Evolutionary conservation across 192 early-diverging fungal species (phyloP).

Genomic region (Rhizophagus sp.): DNA sequence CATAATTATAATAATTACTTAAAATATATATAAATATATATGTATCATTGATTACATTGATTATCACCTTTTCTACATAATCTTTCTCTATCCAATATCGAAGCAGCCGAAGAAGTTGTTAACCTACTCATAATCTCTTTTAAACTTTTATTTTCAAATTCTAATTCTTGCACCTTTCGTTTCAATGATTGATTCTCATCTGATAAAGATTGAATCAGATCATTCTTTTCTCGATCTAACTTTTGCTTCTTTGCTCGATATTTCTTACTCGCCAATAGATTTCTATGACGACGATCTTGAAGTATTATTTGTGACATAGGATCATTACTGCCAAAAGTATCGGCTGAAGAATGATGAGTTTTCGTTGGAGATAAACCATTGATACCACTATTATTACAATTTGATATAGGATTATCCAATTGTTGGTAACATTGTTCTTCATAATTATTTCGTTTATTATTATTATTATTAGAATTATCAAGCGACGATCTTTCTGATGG

Average conservation of each 20-base stretch:
- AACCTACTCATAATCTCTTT: not conserved
- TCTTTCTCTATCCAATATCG: not conserved
- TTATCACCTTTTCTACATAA: not conserved
- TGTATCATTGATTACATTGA: not conserved
- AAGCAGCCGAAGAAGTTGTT: not conserved
- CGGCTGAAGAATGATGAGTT: not conserved
- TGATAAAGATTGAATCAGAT: not conserved
- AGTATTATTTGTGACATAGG: conserved; percentile 15
- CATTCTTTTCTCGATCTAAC: not conserved
- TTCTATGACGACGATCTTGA: conserved; percentile 21
- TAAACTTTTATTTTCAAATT: not conserved
- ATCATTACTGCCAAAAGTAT: not conserved
- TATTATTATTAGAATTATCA: too few species aligned
- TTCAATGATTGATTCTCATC: not conserved
- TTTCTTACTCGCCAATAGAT: conserved; percentile 2
- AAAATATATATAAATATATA: not conserved
- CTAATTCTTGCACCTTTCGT: not conserved
- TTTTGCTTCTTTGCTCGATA: conserved; percentile 15
- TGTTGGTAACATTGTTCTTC: too few species aligned
- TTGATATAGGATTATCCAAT: too few species aligned
- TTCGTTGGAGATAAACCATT: not conserved
- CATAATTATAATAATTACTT: not conserved
- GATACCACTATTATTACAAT: too few species aligned
- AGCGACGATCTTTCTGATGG: not conserved
- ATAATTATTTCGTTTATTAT: too few species aligned